phyloP scores from a whole-genome alignment of 2,329 filamentous ascomycete genomes.

The Neonectria magnoliae region DNA sequence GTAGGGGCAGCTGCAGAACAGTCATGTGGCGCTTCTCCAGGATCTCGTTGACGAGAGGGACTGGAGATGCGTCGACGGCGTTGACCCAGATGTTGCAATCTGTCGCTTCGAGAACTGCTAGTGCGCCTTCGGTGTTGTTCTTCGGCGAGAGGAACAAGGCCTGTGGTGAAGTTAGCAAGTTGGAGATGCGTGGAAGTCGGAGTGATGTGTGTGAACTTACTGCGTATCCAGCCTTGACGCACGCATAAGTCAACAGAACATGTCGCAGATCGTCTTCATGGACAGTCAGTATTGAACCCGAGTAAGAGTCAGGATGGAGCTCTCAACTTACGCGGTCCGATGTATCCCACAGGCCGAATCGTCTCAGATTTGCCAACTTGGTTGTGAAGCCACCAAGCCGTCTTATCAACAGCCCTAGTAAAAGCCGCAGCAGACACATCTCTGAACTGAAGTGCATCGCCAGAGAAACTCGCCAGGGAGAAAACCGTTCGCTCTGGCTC shows the following conservation, averaged over 20 bases:
- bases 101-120: slow-evolving; percentile 46
- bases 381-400: slow-evolving; percentile 44
- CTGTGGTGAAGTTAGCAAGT: slow-evolving; percentile 26
- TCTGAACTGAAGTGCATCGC: slow-evolving; percentile 28
- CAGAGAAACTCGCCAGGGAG: slow-evolving; percentile 32
- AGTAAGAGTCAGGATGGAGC: neutral
- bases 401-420: slow-evolving; percentile 42
- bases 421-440: slow-evolving; percentile 41
- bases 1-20: slow-evolving; percentile 41
- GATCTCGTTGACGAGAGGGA: slow-evolving; percentile 37
- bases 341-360: slow-evolving; percentile 43
- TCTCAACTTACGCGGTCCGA: slow-evolving; percentile 46
- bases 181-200: no score
- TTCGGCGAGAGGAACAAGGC: slow-evolving; percentile 47
- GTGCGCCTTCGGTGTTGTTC: slow-evolving; percentile 46
- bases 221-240: slow-evolving; percentile 47
- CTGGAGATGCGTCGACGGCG: slow-evolving; percentile 27
- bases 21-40: slow-evolving; percentile 40
- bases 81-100: slow-evolving; percentile 47
- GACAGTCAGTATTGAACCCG: no score
- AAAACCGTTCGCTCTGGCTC: slow-evolving; percentile 42
- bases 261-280: slow-evolving; percentile 45
- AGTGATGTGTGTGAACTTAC: slow-evolving; percentile 30
- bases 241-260: slow-evolving; percentile 43
- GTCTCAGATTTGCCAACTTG: slow-evolving; percentile 29